phyloP scores from a whole-genome alignment of 768 basidiomycete species.

The Pulveroboletus ravenelii region DNA sequence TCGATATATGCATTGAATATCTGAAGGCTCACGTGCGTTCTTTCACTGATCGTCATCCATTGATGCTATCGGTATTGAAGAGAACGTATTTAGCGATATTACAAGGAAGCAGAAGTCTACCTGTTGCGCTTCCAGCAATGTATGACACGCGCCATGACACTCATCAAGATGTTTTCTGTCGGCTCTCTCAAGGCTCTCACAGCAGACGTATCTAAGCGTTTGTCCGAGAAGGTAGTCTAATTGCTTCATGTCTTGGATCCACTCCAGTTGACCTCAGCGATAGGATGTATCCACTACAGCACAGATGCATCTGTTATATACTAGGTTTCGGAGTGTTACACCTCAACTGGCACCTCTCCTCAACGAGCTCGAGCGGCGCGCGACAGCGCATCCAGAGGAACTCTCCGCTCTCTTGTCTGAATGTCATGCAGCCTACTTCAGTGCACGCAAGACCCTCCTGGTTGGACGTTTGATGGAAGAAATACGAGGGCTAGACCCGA shows the following conservation, averaged over 20 bases:
- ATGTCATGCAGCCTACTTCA: constrained; percentile 84
- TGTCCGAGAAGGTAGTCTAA: constrained; percentile 63
- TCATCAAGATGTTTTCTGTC: constrained; percentile 96
- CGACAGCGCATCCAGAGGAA: constrained; percentile 75
- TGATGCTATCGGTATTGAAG: constrained; percentile 1
- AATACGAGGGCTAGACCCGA: constrained; percentile 77
- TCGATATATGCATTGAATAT: constrained; percentile 92
- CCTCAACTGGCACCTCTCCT: constrained; percentile 72
- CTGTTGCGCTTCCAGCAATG: constrained; percentile 97
- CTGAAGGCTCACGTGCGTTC: constrained; percentile 75
- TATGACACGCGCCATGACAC: constrained; percentile 95
- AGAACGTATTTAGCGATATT: constrained; percentile 61
- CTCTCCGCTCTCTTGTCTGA: constrained; percentile 75
- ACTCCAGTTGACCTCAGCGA: constrained; percentile 1
- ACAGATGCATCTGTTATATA: constrained; percentile 82
- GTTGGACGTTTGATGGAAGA: constrained; percentile 73
- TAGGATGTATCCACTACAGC: constrained; percentile 79
- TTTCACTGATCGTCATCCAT: background rate
- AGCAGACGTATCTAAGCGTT: constrained; percentile 67
- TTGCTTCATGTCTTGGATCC: background rate
- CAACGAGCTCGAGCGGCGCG: constrained; percentile 79
- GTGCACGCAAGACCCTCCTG: constrained; percentile 65
- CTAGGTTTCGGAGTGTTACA: constrained; percentile 75
- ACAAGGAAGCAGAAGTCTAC: constrained; percentile 89
- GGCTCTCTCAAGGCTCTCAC: constrained; percentile 76